Evolutionary conservation across 805 yeast genomes (phyloP).

Genomic region (Metschnikowia chrysomelidarum): DNA sequence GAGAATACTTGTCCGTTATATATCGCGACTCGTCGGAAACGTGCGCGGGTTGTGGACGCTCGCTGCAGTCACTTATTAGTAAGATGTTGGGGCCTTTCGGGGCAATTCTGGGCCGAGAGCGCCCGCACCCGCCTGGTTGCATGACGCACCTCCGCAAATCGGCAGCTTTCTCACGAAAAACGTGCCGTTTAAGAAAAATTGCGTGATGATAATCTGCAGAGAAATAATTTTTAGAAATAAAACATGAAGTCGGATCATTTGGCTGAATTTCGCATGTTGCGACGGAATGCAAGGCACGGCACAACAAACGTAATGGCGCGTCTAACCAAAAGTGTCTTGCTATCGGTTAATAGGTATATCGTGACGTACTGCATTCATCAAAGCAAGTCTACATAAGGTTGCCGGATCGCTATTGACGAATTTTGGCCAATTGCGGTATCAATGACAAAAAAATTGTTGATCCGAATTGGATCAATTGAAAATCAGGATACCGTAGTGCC

Average conservation of each 20-base stretch:
- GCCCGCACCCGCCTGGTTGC: too few species aligned
- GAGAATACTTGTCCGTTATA: constrained; percentile 9
- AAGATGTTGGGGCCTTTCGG: constrained; percentile 4
- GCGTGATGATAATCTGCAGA: too few species aligned
- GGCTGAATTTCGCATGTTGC: too few species aligned
- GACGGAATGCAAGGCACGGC: too few species aligned
- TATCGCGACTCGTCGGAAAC: constrained; percentile 2
- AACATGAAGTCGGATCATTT: too few species aligned
- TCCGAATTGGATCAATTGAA: constrained; percentile 30
- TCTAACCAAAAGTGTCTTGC: too few species aligned
- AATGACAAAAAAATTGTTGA: constrained; percentile 29
- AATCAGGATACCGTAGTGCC: constrained; percentile 34
- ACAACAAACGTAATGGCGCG: too few species aligned
- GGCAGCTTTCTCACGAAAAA: too few species aligned
- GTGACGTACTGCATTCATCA: constrained; percentile 11
- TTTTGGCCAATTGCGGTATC: neutral
- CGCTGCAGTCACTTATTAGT: constrained; percentile 15
- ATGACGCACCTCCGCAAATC: too few species aligned
- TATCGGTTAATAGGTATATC: too few species aligned
- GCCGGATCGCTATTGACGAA: constrained; percentile 4
- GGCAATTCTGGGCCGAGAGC: constrained; percentile 12
- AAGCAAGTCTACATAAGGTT: constrained; percentile 2
- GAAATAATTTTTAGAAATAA: too few species aligned
- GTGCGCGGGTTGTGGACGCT: constrained; percentile 12
- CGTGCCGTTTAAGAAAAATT: too few species aligned